Base-by-base conservation (phyloP, 805 yeast genomes). In the Ogataea trehaloabstinens region DNA sequence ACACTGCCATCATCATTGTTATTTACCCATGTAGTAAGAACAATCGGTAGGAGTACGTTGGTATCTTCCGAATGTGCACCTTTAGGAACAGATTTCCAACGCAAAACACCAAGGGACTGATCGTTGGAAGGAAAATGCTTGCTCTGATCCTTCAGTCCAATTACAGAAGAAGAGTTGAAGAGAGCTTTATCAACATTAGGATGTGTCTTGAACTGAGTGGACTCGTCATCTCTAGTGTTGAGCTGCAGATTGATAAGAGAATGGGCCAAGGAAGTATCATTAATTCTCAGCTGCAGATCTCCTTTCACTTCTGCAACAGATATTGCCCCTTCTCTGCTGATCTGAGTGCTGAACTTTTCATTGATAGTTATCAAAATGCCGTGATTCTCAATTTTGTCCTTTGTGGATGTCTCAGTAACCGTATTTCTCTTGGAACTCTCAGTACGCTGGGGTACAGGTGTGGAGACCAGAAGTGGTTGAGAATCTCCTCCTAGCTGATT, bases 111-210 rank as follows among this genome's bases (percentile, higher is more conserved):
- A 50, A 91, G 74, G 35, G 87, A 79, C 58, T 87, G 91, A 60
- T 89, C 95, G 62, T 90, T 88, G 7, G 89, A 73, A 28, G 98
- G 98, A 77, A 93, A 90, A 24, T 89, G 77, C 57, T 87, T 86
- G 32, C 73, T 57, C 38, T 78, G 68, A 60, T 90, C 95, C 59
- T 85, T 86, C 56, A 90, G 74, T 0, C 84, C 84, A 54, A 93
- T 79, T 30, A 74, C 63, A 41, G 74, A 69, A 12, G 69, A 61
- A 11, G 73, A 59, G 31, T 74, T 71, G 62, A 91, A 93, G 55
- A 77, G 63, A 29, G 67, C 68, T 56, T 85, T 82, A 66, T 93
- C 97, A 49, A 93, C 95, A 60, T 91, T 90, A 47, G 99, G 99
- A 69, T 93, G 96, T 12, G 98, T 89, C 64, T 90, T 90, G 70